Conservation (phyloP, 371 early-diverging fungal species). For the Lichtheimia ramosa region DNA sequence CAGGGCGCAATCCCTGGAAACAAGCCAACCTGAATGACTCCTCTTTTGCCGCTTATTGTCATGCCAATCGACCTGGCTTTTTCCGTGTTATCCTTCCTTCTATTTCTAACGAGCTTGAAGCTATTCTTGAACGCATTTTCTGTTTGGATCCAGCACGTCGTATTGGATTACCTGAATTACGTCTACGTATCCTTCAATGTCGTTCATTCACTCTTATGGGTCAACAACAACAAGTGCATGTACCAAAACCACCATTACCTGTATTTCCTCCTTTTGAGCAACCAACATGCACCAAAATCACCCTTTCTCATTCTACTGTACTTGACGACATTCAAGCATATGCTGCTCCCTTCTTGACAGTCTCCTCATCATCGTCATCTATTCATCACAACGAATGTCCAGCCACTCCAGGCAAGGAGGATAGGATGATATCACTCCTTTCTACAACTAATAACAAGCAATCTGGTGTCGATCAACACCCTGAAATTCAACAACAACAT, state of each 20-base stretch:
- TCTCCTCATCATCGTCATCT: neutral
- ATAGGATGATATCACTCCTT: too few species aligned
- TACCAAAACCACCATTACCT: too few species aligned
- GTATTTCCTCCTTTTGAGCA: too few species aligned
- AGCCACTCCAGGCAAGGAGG: too few species aligned
- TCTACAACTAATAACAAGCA: too few species aligned
- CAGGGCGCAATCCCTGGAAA: constrained; percentile 83
- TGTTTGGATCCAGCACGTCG: constrained; percentile 75
- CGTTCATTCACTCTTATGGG: constrained; percentile 42
- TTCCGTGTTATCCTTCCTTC: constrained; percentile 61
- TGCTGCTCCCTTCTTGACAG: neutral
- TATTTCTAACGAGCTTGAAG: constrained; percentile 72
- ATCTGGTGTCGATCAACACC: too few species aligned
- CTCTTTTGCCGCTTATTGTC: constrained; percentile 68
- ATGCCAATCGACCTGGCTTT: constrained; percentile 55
- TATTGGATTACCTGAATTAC: constrained; percentile 67
- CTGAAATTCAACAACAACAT: too few species aligned
- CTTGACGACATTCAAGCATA: neutral
- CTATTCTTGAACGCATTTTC: constrained; percentile 74
- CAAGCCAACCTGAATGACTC: constrained; percentile 70
- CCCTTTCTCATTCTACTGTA: neutral
- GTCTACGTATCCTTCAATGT: constrained; percentile 55
- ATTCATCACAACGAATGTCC: too few species aligned
- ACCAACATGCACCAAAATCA: too few species aligned
- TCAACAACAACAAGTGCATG: too few species aligned